These are phyloP conservation scores for Cucurbita argyrosperma DNA, from an alignment of 306 rosid species.

Conservation along the genomic window DNA sequence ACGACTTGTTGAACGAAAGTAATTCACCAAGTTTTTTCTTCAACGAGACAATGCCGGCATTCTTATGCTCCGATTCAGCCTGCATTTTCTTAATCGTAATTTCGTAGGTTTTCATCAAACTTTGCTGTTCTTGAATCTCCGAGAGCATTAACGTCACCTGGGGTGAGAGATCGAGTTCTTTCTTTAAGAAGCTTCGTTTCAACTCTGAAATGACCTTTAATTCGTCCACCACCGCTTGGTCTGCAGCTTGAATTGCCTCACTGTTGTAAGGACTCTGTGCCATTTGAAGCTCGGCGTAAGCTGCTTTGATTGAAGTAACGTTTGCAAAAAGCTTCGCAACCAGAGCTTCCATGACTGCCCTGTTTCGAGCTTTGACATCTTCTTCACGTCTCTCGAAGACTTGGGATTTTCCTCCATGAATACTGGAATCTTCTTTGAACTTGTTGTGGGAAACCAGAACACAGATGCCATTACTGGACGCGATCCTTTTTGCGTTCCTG, in stretches of 20 bases:
- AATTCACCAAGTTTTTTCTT: constrained; percentile 25
- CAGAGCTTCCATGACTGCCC: constrained; percentile 72
- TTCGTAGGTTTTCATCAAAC: constrained; percentile 70
- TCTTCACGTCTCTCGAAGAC: constrained; percentile 12
- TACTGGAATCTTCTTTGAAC: constrained; percentile 30
- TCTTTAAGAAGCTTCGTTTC: constrained; percentile 50
- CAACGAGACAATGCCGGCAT: constrained; percentile 8
- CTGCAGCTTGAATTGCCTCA: constrained; percentile 61
- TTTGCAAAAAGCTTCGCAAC: constrained; percentile 78
- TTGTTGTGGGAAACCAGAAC: constrained; percentile 34
- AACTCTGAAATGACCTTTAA: constrained; percentile 58
- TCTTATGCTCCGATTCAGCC: constrained; percentile 32
- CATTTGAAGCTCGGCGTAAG: constrained; percentile 90
- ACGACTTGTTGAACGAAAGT: constrained; percentile 20
- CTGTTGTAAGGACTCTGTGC: constrained; percentile 82
- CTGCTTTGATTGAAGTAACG: constrained; percentile 80
- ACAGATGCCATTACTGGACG: constrained; percentile 76
- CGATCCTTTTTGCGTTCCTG: constrained; percentile 35
- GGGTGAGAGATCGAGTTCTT: constrained; percentile 72
- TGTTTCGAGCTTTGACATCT: constrained; percentile 27
- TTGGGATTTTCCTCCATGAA: constrained; percentile 12
- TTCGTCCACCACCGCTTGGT: constrained; percentile 74
- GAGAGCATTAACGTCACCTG: constrained; percentile 83
- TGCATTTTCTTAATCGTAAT: constrained; percentile 58
- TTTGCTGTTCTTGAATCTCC: constrained; percentile 92